A percentile compares a stretch with the other conserved stretches of the same genome.
phyloP scores from a whole-genome alignment of 805 yeast genomes.

The Metahyphopichia silvanorum region DNA sequence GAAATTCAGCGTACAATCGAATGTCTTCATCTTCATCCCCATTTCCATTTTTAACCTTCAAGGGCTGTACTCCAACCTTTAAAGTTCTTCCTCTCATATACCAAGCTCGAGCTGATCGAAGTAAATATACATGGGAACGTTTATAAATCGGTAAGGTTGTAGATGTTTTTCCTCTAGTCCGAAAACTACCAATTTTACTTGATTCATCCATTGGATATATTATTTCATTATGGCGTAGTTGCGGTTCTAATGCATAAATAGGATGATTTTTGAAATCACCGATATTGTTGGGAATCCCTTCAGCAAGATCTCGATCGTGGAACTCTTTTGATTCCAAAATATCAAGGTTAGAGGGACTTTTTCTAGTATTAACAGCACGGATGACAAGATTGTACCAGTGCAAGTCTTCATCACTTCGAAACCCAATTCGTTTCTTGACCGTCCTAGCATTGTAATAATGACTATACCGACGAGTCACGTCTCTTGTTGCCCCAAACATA shows the following conservation, averaged over 20 bases:
- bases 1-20: constrained; percentile 71
- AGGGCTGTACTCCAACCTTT: constrained; percentile 66
- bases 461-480: constrained; percentile 83
- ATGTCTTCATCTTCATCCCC: constrained; percentile 49
- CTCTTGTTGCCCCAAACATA: constrained; percentile 59
- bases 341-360: constrained; percentile 33
- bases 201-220: constrained; percentile 57
- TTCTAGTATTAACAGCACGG: constrained; percentile 23
- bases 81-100: constrained; percentile 74
- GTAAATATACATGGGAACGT: constrained; percentile 57
- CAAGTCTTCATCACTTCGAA: constrained; percentile 49
- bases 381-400: constrained; percentile 60
- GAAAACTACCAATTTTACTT: constrained; percentile 64
- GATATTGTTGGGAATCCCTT: constrained; percentile 84
- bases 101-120: constrained; percentile 84
- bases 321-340: constrained; percentile 61
- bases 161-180: constrained; percentile 29
- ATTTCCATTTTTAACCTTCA: constrained; percentile 42
- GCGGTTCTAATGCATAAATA: constrained; percentile 72
- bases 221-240: constrained; percentile 69
- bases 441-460: constrained; percentile 69
- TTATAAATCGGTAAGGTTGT: constrained; percentile 59
- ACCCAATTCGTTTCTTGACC: constrained; percentile 65
- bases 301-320: constrained; percentile 57
- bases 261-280: constrained; percentile 89